phyloP scores from a whole-genome alignment of 2,329 filamentous ascomycete genomes.

The Beauveria bassiana region DNA sequence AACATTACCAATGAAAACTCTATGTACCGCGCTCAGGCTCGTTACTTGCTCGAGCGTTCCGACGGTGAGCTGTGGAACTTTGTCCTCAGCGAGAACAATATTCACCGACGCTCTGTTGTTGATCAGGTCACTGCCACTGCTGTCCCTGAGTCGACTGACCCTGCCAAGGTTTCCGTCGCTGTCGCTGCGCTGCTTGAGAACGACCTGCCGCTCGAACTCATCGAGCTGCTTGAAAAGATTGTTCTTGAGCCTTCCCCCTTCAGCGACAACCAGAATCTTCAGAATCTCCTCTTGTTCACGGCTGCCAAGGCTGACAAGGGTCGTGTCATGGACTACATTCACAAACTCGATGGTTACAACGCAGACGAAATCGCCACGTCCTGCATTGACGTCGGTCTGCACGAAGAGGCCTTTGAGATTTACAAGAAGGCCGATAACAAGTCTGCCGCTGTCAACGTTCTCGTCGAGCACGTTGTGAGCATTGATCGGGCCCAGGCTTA shows the following conservation, averaged over 20 bases:
- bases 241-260: conserved; percentile 98
- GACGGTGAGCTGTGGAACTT: conserved; percentile 91
- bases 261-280: conserved; percentile 92
- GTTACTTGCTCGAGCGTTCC: conserved; percentile 85
- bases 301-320: conserved; percentile 95
- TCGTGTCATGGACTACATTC: conserved; percentile 92
- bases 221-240: conserved; percentile 97
- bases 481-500: conserved; percentile 96
- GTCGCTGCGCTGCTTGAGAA: conserved; percentile 88
- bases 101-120: conserved; percentile 85
- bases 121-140: conserved; percentile 96
- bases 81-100: conserved; percentile 90
- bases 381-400: conserved; percentile 89
- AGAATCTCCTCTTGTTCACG: conserved; percentile 93
- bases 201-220: conserved; percentile 87
- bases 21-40: conserved; percentile 98
- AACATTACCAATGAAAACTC: conserved; percentile 98
- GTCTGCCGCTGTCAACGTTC: conserved; percentile 75
- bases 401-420: conserved; percentile 96
- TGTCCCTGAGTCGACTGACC: conserved; percentile 85
- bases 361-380: conserved; percentile 87
- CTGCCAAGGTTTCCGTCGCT: conserved; percentile 88
- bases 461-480: conserved; percentile 94
- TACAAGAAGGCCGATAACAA: conserved; percentile 97
- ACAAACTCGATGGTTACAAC: conserved; percentile 81